Percentiles rank a stretch among this genome's conserved stretches.
phyloP scores from a whole-genome alignment of 1,284 basidiomycete species.

The Sphaerobolus stellatus region DNA sequence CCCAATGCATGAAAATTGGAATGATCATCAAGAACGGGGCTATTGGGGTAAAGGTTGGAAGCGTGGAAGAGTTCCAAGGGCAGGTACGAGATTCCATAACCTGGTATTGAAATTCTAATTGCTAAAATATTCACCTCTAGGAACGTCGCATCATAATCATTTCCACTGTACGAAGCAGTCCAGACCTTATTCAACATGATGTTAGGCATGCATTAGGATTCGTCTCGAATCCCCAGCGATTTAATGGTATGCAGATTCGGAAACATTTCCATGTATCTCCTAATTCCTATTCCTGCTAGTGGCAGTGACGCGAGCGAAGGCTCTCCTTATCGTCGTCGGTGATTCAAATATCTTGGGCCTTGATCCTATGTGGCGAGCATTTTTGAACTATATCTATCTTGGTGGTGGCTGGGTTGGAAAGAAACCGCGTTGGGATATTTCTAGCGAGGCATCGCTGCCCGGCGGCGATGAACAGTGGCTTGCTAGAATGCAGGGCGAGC shows the following conservation, averaged over 20 bases:
- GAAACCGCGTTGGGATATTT: conserved; percentile 52
- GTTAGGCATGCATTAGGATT: conserved; percentile 49
- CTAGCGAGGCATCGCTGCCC: no score
- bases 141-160: conserved; percentile 58
- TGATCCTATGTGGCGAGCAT: conserved; percentile 50
- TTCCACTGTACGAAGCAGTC: conserved; percentile 62
- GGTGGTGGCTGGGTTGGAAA: conserved; percentile 50
- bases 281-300: conserved; percentile 42
- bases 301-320: conserved; percentile 57
- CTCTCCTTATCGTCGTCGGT: conserved; percentile 57
- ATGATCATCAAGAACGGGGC: conserved; percentile 32
- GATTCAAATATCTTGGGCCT: conserved; percentile 52
- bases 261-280: neutral
- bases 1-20: conserved; percentile 51
- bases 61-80: conserved; percentile 64
- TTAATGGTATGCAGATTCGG: conserved; percentile 51
- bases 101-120: neutral
- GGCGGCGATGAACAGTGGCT: neutral
- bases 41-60: conserved; percentile 50
- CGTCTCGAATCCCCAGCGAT: conserved; percentile 58
- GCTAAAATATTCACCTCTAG: conserved; percentile 24
- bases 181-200: conserved; percentile 49
- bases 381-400: conserved; percentile 50
- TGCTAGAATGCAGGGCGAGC: neutral
- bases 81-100: conserved; percentile 40